Base-by-base conservation (phyloP, 2,329 filamentous ascomycete genomes). In the Aphanoascus verrucosus region DNA sequence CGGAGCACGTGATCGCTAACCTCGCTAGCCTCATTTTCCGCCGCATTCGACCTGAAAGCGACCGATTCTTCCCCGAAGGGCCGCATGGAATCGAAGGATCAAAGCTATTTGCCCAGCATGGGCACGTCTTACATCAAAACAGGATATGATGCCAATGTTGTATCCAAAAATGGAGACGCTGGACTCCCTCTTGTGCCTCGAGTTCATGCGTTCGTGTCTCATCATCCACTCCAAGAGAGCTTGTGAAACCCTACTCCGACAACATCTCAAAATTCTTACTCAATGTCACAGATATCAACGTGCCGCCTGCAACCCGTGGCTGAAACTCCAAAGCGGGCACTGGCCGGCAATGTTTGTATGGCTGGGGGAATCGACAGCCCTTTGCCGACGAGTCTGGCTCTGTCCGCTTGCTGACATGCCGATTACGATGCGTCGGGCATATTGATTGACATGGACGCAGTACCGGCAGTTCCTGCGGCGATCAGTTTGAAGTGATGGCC, bases 181-280 rank as follows among this genome's bases (percentile, higher is more conserved):
- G 38, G 47, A 35, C 15, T 12, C 41, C 3, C 19, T 32, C 50
- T 19, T 28, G 42, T 52, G 42, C 42, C 41, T 38, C 34, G 31
- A 41, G 17, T 52, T 52, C 41, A 52, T 52, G 50, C 50, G 32
- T 41, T 46, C 32, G 19, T 45, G 50, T 52, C 50, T 52, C 50
- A 52, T 28, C 9, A 19, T 45, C 7, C 41, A 12, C 41, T 31
- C 2, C 20, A 17, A 45, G 32, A 19, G 35, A 8, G 9, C 31
- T 31, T 31, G 8, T 52, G 50, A 52, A 52, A 52, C 50, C 50
- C 50, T 52, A 46, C 50, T 52, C 50, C 20, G n/a, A 52, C 50
- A 52, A 46, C 42, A 23, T 32, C 50, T 38, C 50, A 40, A 37
- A 46, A 12, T 32, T 31, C 12, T 52, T 52, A 31, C 50, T 35